Base-by-base conservation (phyloP, 768 basidiomycete species). In the Mycena kentingensis region DNA sequence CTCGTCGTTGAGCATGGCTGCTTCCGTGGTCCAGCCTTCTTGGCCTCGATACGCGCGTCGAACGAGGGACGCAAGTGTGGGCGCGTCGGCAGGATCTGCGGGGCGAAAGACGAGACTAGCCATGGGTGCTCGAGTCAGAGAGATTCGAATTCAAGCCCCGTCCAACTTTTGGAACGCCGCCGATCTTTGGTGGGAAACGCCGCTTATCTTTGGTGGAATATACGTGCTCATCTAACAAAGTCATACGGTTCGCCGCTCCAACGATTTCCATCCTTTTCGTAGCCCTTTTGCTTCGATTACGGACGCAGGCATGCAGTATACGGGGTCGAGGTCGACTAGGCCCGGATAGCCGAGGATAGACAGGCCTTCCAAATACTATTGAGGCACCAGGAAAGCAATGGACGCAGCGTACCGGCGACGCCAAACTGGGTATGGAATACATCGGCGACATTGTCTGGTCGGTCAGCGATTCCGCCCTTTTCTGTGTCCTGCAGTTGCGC, bases 371-470 rank as follows among this genome's bases (percentile, higher is more conserved):
- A 18, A 12, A 3, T 18, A n/a, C 22, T 16, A 26, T 36, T 15
- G 16, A 13, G 19, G 24, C 24, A 59, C 18, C 13, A n/a, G 11
- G 55, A 19, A 43, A 34, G 16, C n/a, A n/a, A n/a, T n/a, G n/a
- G n/a, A 46, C n/a, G 48, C n/a, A 13, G 41, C 34, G 48, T 35
- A 79, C 93, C 94, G 54, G 93, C 92, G 2, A 98, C 73, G 1
- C 97, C 97, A 59, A 99, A 99, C 11, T 78, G 69, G 0, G 96
- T 98, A 63, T 99, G 96, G 70, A 97, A 99, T n/a, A 99, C 95
- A 63, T 99, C 97, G 2, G 84, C 84, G 82, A 94, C 87, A 67
- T 99, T 85, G 0, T 91, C 94, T 1, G 93, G 91, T 37, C 97
- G 74, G 68, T 99, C 97, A 0, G 94, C 88, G 24, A 98, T 97